Evolutionary conservation across 768 basidiomycete species (phyloP), one percentile per base, ranked within the genome.

Genomic region (Tricholomella constricta): DNA sequence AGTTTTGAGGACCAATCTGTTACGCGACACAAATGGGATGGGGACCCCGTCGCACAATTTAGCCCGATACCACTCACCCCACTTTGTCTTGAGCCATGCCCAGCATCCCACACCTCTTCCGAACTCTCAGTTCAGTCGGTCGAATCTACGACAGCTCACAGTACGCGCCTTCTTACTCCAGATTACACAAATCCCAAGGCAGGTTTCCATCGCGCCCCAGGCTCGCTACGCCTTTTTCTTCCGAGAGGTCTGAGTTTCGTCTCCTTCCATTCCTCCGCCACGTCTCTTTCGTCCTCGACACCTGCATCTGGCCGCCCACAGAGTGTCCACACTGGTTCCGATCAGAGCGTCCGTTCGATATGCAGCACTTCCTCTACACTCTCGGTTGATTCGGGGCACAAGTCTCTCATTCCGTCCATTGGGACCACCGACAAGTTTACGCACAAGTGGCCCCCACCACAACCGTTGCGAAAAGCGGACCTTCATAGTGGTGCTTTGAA

Each of bases 381-480:
- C 17, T 64, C 63, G 19, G 47, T 68, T 34, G 65, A 70, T 53
- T 60, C 59, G 7, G 69, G 69, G 4, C 72, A 64, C 51, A 55
- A 47, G 29, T 58, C 61, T 29, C 62, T 72, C 34, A 69, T 71
- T 48, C 62, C 66, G 12, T 56, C 63, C 15, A 43, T 73, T 26
- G 69, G 68, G 26, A 69, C 70, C 7, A 72, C 69, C 15, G 68
- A 71, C 49, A 79, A 76, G 56, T 76, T 82, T 52, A 82, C 81
- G 5, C 64, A 73, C 43, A 82, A 81, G 60, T 82, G 80, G 76
- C 80, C 80, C 1, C 64, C 68, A 9, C 80, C 78, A 25, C 69
- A 60, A 32, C 65, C 67, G 12, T 44, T 74, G 51, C 62, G 63
- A n/a, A 49, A 56, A 47, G 26, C 62, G 27, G 52, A 58, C 11